phyloP scores from a whole-genome alignment of 1,284 basidiomycete species.

The Trichosporon inkin region DNA sequence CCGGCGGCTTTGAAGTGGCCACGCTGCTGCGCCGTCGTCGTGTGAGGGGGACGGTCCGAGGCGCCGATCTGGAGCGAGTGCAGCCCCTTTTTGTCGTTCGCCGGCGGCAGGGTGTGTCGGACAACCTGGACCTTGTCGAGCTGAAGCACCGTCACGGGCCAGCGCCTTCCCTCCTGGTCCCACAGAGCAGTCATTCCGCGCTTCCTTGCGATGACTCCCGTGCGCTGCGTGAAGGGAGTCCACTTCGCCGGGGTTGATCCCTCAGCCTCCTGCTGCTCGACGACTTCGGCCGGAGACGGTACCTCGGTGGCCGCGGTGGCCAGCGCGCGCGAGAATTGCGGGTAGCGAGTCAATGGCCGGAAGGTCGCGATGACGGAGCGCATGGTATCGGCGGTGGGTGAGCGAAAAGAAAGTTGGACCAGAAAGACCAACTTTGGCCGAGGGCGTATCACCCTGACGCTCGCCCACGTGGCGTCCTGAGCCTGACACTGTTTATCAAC shows the following conservation, averaged over 20 bases:
- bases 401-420: neutral
- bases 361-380: conserved; percentile 27
- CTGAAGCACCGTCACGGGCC: conserved; percentile 85
- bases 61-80: conserved; percentile 83
- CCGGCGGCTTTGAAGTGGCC: conserved; percentile 83
- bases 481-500: neutral
- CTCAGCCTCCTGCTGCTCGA: neutral
- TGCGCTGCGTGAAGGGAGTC: conserved; percentile 80
- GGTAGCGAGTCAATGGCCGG: conserved; percentile 14
- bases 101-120: conserved; percentile 38
- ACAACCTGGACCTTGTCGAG: conserved; percentile 54
- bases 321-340: conserved; percentile 16
- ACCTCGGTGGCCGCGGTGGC: conserved; percentile 25
- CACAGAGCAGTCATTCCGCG: conserved; percentile 93
- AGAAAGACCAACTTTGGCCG: conserved; percentile 11
- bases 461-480: neutral
- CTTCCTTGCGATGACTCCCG: conserved; percentile 92
- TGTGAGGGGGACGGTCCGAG: conserved; percentile 64
- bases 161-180: conserved; percentile 79
- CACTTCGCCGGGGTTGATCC: conserved; percentile 52
- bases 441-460: conserved; percentile 6
- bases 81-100: conserved; percentile 55
- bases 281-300: conserved; percentile 13
- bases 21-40: conserved; percentile 66
- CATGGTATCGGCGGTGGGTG: conserved; percentile 20